Percentiles rank a stretch among this genome's conserved stretches.
phyloP scores from a whole-genome alignment of 2,329 filamentous ascomycete species.

The Huntiella moniliformis region DNA sequence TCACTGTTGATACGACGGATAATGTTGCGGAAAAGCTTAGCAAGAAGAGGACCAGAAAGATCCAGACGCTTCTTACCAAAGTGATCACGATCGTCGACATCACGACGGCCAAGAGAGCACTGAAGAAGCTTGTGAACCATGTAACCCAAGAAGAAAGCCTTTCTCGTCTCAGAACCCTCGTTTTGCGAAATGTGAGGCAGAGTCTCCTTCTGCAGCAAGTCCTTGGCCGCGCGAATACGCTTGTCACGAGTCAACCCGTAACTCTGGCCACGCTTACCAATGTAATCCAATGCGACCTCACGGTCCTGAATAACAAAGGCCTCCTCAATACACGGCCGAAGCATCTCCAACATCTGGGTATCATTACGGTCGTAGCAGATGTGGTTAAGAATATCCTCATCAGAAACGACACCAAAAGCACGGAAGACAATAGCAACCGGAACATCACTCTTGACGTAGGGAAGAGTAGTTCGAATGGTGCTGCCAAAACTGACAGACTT shows the following conservation, averaged over 20 bases:
- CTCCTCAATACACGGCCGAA: slow-evolving; percentile 94
- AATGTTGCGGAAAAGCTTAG: slow-evolving; percentile 86
- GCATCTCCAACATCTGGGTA: slow-evolving; percentile 91
- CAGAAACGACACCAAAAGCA: slow-evolving; percentile 84
- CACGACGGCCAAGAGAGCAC: slow-evolving; percentile 77
- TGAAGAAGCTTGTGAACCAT: slow-evolving; percentile 95
- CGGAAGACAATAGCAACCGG: slow-evolving; percentile 92
- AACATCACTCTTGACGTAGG: slow-evolving; percentile 84
- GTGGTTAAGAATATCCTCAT: slow-evolving; percentile 94
- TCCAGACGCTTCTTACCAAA: slow-evolving; percentile 98
- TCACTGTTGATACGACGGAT: slow-evolving; percentile 84
- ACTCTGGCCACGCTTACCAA: slow-evolving; percentile 70
- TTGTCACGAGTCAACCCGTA: slow-evolving; percentile 58
- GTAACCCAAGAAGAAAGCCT: slow-evolving; percentile 96
- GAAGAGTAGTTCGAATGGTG: slow-evolving; percentile 76
- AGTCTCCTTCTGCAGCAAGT: slow-evolving; percentile 93
- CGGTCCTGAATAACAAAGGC: slow-evolving; percentile 91
- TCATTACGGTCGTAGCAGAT: slow-evolving; percentile 94
- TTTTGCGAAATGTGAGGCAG: slow-evolving; percentile 90
- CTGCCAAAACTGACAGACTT: slow-evolving; percentile 59
- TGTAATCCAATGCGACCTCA: slow-evolving; percentile 85
- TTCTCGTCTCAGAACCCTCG: slow-evolving; percentile 85
- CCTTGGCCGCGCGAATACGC: slow-evolving; percentile 78
- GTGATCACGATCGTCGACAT: slow-evolving; percentile 94
- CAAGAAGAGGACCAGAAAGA: slow-evolving; percentile 79